phyloP scores from a whole-genome alignment of 2,329 filamentous ascomycete genomes.

The Aspergillus ochraceus region DNA sequence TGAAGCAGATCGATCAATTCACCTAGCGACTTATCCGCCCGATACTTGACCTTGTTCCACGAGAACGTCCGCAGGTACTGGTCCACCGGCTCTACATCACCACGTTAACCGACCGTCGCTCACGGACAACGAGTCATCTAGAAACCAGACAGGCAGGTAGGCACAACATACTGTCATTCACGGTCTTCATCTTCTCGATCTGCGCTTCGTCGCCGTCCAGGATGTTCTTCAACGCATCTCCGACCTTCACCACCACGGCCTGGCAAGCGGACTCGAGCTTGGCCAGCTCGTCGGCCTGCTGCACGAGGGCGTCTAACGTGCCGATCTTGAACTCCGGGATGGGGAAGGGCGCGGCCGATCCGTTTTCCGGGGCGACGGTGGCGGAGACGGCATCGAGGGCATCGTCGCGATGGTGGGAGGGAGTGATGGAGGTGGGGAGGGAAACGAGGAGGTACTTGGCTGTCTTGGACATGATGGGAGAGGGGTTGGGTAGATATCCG shows the following conservation, averaged over 20 bases:
- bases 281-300: conserved; percentile 90
- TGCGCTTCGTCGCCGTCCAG: conserved; percentile 83
- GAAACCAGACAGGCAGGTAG: neutral
- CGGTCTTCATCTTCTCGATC: conserved; percentile 81
- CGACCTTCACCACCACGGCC: conserved; percentile 81
- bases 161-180: conserved; percentile 77
- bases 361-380: conserved; percentile 72
- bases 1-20: conserved; percentile 86
- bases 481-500: neutral
- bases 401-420: conserved; percentile 76
- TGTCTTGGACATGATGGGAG: conserved; percentile 42
- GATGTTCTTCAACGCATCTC: conserved; percentile 78
- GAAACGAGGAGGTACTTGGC: conserved; percentile 83
- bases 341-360: conserved; percentile 71
- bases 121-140: neutral
- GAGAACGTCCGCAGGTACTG: conserved; percentile 85
- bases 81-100: conserved; percentile 78
- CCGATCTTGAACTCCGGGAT: conserved; percentile 98
- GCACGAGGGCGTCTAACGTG: conserved; percentile 88
- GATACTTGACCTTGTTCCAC: conserved; percentile 98
- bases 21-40: conserved; percentile 82
- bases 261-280: conserved; percentile 83
- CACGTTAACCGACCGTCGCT: conserved; percentile 7
- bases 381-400: conserved; percentile 74
- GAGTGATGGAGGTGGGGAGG: conserved; percentile 81